Conservation (phyloP, 1,139 yeast genomes). For the Hemisphaericaspora subhashii region DNA sequence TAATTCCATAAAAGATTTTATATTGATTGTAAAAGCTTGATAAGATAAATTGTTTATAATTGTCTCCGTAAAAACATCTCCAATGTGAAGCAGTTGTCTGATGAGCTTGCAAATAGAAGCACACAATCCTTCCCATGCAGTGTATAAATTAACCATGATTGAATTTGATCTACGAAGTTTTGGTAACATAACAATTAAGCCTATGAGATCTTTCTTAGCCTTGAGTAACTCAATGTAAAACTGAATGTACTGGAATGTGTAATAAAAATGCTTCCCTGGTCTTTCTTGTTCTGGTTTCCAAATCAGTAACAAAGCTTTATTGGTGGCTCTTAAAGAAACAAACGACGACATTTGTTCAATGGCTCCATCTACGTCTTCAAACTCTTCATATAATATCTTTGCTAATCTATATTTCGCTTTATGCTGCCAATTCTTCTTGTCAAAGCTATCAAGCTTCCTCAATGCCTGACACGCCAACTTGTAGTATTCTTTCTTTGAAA, state of each 20-base stretch:
- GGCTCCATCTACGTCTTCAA: conserved; percentile 54
- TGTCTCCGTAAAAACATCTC: conserved; percentile 55
- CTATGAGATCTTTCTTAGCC: conserved; percentile 54
- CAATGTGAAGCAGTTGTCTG: conserved; percentile 45
- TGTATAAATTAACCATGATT: conserved; percentile 62
- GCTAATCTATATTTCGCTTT: conserved; percentile 80
- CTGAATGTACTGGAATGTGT: conserved; percentile 67
- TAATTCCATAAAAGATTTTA: conserved; percentile 34
- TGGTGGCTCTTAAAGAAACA: conserved; percentile 64
- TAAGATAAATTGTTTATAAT: conserved; percentile 48
- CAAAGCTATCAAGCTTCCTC: conserved; percentile 48
- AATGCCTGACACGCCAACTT: conserved; percentile 27
- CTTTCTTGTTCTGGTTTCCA: conserved; percentile 94
- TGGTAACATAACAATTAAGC: conserved; percentile 60
- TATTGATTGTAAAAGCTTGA: conserved; percentile 44
- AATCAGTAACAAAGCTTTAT: conserved; percentile 74
- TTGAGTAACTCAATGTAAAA: conserved; percentile 62
- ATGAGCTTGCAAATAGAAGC: conserved; percentile 50
- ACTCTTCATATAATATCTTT: conserved; percentile 54
- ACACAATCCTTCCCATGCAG: conserved; percentile 65
- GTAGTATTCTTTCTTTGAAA: conserved; percentile 27
- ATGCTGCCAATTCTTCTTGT: conserved; percentile 92
- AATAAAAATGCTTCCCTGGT: conserved; percentile 90
- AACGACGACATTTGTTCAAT: conserved; percentile 61
- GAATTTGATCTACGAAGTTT: conserved; percentile 75